Evolutionary conservation across 768 basidiomycete genomes (phyloP), one percentile per base, ranked within the genome.

Genomic region (Lentinula detonsa): DNA sequence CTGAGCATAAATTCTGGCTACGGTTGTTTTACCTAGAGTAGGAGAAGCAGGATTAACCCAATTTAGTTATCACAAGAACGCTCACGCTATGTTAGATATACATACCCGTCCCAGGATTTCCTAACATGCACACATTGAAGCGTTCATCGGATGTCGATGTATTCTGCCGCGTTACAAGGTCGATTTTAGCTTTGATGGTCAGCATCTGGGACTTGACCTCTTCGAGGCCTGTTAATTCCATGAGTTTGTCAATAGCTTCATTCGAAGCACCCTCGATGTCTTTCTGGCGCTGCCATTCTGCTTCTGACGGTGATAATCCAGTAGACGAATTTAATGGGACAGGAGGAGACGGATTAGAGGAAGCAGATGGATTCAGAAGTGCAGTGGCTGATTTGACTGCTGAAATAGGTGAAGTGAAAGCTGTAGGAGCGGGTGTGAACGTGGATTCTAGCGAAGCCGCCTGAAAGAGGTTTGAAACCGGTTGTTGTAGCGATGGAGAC

Each of bases 71-170:
- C 18, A n/a, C 3, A 51, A 48, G 1, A 16, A 23, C 23, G 23
- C 28, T 28, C 28, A 28, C 28, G 28, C 2, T 3, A 28, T 28
- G 28, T 52, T 59, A 11, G 63, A 31, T 43, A 16, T 43, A 5
- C 76, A 33, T 60, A 88, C 88, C 88, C 69, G 88, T 90, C 9
- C 88, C 88, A 5, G 88, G 88, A 66, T 90, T 90, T 13, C 88
- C 88, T 0, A 87, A 78, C 16, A 90, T 73, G 13, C 76, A 78
- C n/a, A 81, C 76, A 67, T 89, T 88, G 67, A 86, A 82, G 0
- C 87, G 74, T 59, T 89, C 85, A 34, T 78, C 75, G 23, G 80
- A 76, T 11, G 85, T 62, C 3, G 85, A 77, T 0, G 77, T 71
- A 18, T 74, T 75, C 70, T 90, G 88, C 6, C 87, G 78, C 15